Evolutionary conservation across 768 basidiomycete genomes (phyloP).

Genomic region (Suillus americanus): DNA sequence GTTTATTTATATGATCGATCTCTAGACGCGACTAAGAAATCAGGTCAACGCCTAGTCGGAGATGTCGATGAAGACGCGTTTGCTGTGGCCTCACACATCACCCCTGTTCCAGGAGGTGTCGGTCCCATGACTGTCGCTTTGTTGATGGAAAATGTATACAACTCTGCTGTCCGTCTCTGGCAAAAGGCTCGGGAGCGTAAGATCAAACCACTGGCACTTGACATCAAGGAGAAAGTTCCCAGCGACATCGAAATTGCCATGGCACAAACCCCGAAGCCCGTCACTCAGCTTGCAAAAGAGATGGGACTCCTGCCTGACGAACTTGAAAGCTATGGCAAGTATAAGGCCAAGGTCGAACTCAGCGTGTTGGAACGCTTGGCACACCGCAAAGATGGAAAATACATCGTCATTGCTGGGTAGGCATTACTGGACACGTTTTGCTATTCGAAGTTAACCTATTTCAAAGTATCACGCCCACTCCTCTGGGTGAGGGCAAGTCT

Average conservation of each 20-base stretch:
- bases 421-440: constrained; percentile 15
- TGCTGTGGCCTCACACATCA: constrained; percentile 83
- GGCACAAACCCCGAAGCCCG: constrained; percentile 90
- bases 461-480: constrained; percentile 88
- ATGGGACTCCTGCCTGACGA: constrained; percentile 86
- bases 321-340: constrained; percentile 91
- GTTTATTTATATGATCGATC: not conserved
- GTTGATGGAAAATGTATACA: constrained; percentile 93
- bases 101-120: constrained; percentile 97
- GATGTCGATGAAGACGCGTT: constrained; percentile 87
- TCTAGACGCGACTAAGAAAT: constrained; percentile 86
- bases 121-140: constrained; percentile 99
- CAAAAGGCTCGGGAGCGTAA: constrained; percentile 63
- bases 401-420: constrained; percentile 92
- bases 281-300: constrained; percentile 81
- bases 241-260: constrained; percentile 96
- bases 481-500: constrained; percentile 96
- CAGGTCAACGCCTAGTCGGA: constrained; percentile 92
- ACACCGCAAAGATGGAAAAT: constrained; percentile 90
- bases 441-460: constrained; percentile 14
- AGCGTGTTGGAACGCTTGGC: constrained; percentile 80
- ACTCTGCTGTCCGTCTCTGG: constrained; percentile 81
- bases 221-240: constrained; percentile 84
- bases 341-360: constrained; percentile 97
- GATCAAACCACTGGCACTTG: constrained; percentile 76